A percentile compares a stretch with the other conserved stretches of the same genome.
Evolutionary conservation across 805 yeast species (phyloP).

Genomic region (Kazachstania africana): DNA sequence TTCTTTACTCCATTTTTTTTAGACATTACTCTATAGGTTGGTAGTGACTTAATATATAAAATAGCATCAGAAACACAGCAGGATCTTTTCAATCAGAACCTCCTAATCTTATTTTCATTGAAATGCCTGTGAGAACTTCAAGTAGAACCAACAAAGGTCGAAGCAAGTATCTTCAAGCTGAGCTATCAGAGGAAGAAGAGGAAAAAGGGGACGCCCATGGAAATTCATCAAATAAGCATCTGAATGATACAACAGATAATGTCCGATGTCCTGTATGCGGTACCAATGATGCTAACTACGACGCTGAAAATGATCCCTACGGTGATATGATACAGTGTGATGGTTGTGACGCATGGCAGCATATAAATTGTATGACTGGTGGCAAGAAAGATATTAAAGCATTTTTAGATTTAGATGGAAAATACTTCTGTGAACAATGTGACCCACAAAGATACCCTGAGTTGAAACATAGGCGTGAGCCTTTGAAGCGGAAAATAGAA

Average conservation of each 20-base stretch:
- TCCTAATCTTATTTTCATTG: neutral
- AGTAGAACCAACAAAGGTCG: conserved; percentile 33
- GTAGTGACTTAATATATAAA: too few species aligned
- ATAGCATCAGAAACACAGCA: too few species aligned
- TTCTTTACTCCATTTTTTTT: too few species aligned
- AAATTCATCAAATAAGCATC: conserved; percentile 5
- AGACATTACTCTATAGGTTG: too few species aligned
- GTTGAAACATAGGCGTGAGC: conserved; percentile 6
- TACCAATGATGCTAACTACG: conserved; percentile 43
- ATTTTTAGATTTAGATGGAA: conserved; percentile 30
- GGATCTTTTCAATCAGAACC: too few species aligned
- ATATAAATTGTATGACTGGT: conserved; percentile 46
- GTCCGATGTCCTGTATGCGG: conserved; percentile 57
- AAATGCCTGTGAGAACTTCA: conserved; percentile 31
- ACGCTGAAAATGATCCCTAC: conserved; percentile 39
- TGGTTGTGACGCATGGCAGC: conserved; percentile 61
- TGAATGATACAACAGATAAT: conserved; percentile 7
- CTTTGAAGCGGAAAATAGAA: conserved; percentile 9
- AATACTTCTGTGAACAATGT: conserved; percentile 46
- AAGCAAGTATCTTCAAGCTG: conserved; percentile 22
- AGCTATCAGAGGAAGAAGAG: conserved; percentile 22
- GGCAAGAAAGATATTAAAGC: conserved; percentile 18
- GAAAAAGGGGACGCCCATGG: too few species aligned
- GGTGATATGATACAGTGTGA: conserved; percentile 61
- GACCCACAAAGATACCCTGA: conserved; percentile 29